Evolutionary conservation across 225 moss, liverwort and hornwort genomes (phyloP), one percentile per base, ranked within the genome.

Genomic region (Polytrichum commune): DNA sequence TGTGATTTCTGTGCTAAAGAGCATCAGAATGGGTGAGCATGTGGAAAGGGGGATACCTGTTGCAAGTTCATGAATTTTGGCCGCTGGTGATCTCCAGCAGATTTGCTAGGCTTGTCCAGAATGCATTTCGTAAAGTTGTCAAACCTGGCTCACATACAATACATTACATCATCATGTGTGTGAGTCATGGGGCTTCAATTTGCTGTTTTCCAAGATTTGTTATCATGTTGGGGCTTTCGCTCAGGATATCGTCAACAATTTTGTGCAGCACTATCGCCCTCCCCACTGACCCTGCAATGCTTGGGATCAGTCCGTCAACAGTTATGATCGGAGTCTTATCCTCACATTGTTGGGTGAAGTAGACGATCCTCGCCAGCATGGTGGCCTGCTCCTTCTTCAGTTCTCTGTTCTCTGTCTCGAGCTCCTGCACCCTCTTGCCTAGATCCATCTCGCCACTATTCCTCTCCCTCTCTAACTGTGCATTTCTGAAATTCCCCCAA

Each of bases 381-480:
- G 69, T 54, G 27, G 55, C 25, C 19, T 26, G 35, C 25, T 69
- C 68, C 27, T 54, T 24, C 55, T 54, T 24, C 55, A 69, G 26
- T 54, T 2, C 55, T 25, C 27, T 54, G 54, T 27, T 55, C 54
- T 69, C 69, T 55, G 25, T 16, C 26, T 69, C 55, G 5, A 69
- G 18, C 33, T 27, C 24, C 20, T 55, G 54, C 18, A 69, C 6
- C n/a, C 55, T 27, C 53, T 20, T 46, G 2, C 18, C 27, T 55
- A 56, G 53, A 22, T 13, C 23, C 18, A 5, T 55, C 19, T 54
- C 54, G 69, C 27, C 26, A 18, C 29, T 55, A 19, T 69, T 55
- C 69, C 55, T 69, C 69, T 69, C 69, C 54, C 16, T 68, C 54
- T 69, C 69, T 7, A 69, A 26, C 38, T 24, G 3, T 56, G 16